Evolutionary conservation across 2,329 filamentous ascomycete genomes (phyloP).

Genomic region (Arthroderma sp.): DNA sequence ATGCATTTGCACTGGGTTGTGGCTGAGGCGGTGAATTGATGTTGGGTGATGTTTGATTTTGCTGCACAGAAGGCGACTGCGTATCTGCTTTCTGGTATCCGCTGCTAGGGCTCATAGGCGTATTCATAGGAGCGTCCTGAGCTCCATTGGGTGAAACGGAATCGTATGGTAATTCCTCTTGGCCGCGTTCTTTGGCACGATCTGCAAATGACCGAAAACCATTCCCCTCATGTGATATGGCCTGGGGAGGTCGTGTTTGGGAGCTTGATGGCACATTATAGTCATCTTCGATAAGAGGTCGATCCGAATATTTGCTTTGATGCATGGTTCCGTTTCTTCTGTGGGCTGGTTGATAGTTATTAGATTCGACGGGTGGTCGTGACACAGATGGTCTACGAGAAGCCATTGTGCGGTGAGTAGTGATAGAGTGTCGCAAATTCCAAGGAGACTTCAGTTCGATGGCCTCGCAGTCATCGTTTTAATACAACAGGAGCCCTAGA

Average conservation of each 20-base stretch:
- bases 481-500: not conserved
- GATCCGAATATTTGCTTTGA: conserved; percentile 14
- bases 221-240: conserved; percentile 11
- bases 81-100: conserved; percentile 3
- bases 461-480: not conserved
- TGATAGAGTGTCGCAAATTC: not conserved
- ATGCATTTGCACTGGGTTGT: conserved; percentile 3
- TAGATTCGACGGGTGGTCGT: not conserved
- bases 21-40: conserved; percentile 5
- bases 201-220: conserved; percentile 20
- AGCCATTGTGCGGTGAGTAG: not conserved
- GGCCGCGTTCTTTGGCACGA: conserved; percentile 11
- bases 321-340: not conserved
- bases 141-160: not conserved
- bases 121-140: not conserved
- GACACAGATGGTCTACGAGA: not conserved
- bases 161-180: conserved; percentile 3
- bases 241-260: conserved; percentile 41
- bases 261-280: conserved; percentile 48
- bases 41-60: conserved; percentile 3
- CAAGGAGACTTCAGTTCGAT: not conserved
- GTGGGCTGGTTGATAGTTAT: not conserved
- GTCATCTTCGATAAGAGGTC: conserved; percentile 48
- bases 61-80: conserved; percentile 3
- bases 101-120: not conserved